Conservation (phyloP, 805 yeast species). For the Priceomyces medius region DNA sequence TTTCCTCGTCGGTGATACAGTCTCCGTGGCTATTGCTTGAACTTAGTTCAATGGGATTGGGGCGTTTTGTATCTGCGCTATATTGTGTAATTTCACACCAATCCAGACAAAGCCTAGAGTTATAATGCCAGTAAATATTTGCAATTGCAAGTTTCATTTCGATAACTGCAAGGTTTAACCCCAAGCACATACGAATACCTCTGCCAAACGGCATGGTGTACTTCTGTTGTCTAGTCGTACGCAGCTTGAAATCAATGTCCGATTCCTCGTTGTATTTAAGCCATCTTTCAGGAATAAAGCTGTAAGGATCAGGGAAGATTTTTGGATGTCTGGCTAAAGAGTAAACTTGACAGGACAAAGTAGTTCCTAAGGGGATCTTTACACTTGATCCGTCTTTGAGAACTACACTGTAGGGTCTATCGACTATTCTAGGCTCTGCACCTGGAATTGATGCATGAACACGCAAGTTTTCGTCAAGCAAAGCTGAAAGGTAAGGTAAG, state of each 20-base stretch:
- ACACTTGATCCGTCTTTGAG: slow-evolving; percentile 24
- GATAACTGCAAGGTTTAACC: slow-evolving; percentile 63
- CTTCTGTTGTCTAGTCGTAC: slow-evolving; percentile 47
- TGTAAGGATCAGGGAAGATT: slow-evolving; percentile 52
- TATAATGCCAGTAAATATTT: slow-evolving; percentile 50
- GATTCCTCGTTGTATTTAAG: slow-evolving; percentile 36
- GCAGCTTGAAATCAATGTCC: slow-evolving; percentile 23
- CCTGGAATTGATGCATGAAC: slow-evolving; percentile 75
- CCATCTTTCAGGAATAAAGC: slow-evolving; percentile 67
- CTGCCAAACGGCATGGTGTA: slow-evolving; percentile 69
- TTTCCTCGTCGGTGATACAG: slow-evolving; percentile 38
- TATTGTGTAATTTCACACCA: slow-evolving; percentile 42
- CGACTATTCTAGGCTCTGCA: slow-evolving; percentile 59
- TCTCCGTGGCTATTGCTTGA: slow-evolving; percentile 14
- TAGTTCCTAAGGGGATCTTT: slow-evolving; percentile 51
- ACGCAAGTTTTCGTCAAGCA: slow-evolving; percentile 59
- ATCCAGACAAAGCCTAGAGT: slow-evolving; percentile 35
- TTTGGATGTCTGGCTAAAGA: slow-evolving; percentile 53
- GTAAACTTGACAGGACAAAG: slow-evolving; percentile 65
- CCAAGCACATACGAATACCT: slow-evolving; percentile 73
- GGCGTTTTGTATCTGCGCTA: slow-evolving; percentile 6
- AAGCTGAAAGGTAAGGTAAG: slow-evolving; percentile 55
- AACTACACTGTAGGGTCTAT: slow-evolving; percentile 23
- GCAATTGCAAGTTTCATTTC: slow-evolving; percentile 63
- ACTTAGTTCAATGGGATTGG: slow-evolving; percentile 19